These are phyloP conservation scores for Camelina laxa DNA, from an alignment of 345 rosid species.

Conservation along the genomic window DNA sequence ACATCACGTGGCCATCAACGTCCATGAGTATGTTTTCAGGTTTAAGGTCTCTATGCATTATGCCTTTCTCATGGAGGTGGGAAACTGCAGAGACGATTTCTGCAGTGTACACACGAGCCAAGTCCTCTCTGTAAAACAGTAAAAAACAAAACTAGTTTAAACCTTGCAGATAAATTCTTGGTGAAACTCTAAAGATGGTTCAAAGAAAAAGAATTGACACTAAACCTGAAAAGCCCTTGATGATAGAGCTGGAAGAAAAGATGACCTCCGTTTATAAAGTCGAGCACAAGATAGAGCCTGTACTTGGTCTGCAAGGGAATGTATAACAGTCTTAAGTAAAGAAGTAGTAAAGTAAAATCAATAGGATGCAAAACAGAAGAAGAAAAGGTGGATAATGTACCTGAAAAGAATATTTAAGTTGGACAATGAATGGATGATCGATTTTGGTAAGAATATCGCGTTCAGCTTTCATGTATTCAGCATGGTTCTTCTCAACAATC, in stretches of 20 bases:
- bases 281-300: conserved; percentile 82
- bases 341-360: neutral
- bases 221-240: conserved; percentile 94
- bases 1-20: conserved; percentile 88
- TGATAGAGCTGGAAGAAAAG: conserved; percentile 94
- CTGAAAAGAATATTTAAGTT: conserved; percentile 87
- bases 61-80: conserved; percentile 92
- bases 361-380: neutral
- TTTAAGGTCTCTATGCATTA: conserved; percentile 98
- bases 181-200: neutral
- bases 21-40: conserved; percentile 93
- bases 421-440: conserved; percentile 94
- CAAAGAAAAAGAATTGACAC: neutral
- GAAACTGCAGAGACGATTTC: conserved; percentile 89
- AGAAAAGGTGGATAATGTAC: conserved; percentile 43
- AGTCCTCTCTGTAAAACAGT: conserved; percentile 80
- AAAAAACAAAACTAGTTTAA: conserved; percentile 31
- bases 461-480: conserved; percentile 95
- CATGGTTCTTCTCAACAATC: conserved; percentile 92
- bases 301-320: conserved; percentile 76
- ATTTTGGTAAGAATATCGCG: conserved; percentile 83
- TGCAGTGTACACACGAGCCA: conserved; percentile 90
- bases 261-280: conserved; percentile 96
- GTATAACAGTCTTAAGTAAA: neutral
- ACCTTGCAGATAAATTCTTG: neutral